These are phyloP conservation scores for Xylaria multiplex DNA, from an alignment of 2,329 filamentous ascomycete species.

Conservation along the genomic window DNA sequence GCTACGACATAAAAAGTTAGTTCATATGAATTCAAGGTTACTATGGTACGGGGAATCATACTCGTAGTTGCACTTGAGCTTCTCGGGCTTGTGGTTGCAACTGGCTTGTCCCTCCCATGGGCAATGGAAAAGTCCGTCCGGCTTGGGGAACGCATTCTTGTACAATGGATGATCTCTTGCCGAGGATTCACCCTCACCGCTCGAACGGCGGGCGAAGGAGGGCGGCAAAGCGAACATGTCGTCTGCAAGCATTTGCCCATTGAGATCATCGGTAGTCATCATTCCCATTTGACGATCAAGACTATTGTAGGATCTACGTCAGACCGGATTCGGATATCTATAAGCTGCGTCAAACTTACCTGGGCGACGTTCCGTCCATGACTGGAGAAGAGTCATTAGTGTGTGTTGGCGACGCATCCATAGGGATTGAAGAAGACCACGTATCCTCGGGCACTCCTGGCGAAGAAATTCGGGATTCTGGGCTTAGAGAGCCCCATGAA, in stretches of 20 bases:
- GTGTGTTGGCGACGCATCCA: constrained; percentile 56
- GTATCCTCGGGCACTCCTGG: constrained; percentile 61
- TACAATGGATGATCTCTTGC: constrained; percentile 76
- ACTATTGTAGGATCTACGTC: constrained; percentile 48
- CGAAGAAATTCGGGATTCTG: constrained; percentile 63
- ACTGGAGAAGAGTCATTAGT: constrained; percentile 61
- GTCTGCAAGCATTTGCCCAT: constrained; percentile 50
- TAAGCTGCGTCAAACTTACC: constrained; percentile 55
- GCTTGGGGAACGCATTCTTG: constrained; percentile 69
- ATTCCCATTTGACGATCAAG: constrained; percentile 54
- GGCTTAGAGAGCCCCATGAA: constrained; percentile 63
- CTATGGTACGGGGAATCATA: constrained; percentile 61
- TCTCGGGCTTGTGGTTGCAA: constrained; percentile 92
- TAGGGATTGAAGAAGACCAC: constrained; percentile 53
- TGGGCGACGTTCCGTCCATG: constrained; percentile 62
- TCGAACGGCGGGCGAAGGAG: constrained; percentile 60
- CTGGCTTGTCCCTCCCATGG: constrained; percentile 77
- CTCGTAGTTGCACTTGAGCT: constrained; percentile 99
- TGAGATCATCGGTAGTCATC: constrained; percentile 53
- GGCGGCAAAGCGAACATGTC: constrained; percentile 54
- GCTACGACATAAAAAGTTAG: constrained; percentile 59
- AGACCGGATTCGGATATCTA: constrained; percentile 44
- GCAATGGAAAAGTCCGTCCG: constrained; percentile 92
- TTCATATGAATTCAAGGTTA: constrained; percentile 11
- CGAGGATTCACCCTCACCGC: constrained; percentile 63